Base-by-base conservation (phyloP, 2,329 filamentous ascomycete genomes). In the Xylaria arbuscula region DNA sequence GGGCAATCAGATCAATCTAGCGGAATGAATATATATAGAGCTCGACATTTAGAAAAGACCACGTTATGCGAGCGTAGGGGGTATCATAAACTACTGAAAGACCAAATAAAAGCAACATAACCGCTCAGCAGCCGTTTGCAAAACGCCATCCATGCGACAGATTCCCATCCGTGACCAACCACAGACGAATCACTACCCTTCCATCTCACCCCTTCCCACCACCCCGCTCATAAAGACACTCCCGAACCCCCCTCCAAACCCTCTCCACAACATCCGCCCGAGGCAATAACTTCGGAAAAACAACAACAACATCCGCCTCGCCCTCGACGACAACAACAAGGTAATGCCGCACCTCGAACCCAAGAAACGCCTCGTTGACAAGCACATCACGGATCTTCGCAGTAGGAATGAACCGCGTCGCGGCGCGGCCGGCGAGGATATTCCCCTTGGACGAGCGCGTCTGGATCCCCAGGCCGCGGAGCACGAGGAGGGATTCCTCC, bases 321-420 rank as follows among this genome's bases (percentile, higher is more conserved):
- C 90, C 94, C 74, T 97, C 92, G 19, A 98, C 93, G 62, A 98
- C 91, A 36, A 98, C 92, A 4, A 93, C 89, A 9, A 99, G 83
- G 77, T 97, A 98, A 77, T 95, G 97, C 48, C 91, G 84, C 42
- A 98, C 94, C 81, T 94, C 93, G 76, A 98, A 97, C 0, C 94
- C 94, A 66, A 89, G 89, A 80, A 98, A 98, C 3, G 94, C 96
- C 83, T 99, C 96, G 78, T 98, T 94, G 59, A 99, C 92, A 62
- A 98, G 89, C 65, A 99, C 91, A 78, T 99, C 96, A 77, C 93
- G 93, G 66, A 99, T 97, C 80, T 93, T 90, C 53, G 92, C 92
- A 0, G 95, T 97, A 0, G 96, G 95, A 67, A 99, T 98, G 79
- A 90, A 87, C 64, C 87, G 81, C 75, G 86, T 86, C 75, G 51